Base-by-base conservation (phyloP, 352 stramenopile genomes). In the Globisporangium sylvaticum region DNA sequence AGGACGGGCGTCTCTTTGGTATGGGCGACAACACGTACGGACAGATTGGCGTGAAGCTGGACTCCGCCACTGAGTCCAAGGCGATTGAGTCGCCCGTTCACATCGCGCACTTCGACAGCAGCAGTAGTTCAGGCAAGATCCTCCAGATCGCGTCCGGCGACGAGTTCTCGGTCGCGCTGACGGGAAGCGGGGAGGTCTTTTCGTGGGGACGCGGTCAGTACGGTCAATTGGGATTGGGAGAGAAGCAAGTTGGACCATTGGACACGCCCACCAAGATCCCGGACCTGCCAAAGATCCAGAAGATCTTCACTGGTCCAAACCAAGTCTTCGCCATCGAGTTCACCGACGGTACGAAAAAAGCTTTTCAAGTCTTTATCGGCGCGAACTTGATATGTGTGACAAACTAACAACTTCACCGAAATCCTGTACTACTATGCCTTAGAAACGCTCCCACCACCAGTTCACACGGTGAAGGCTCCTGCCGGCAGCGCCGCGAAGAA, bases 301-400 rank as follows among this genome's bases (percentile, higher is more conserved):
- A 89, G 48, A 27, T 94, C 44, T 82, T 76, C 34, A 74, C 80
- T 10, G 86, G 83, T 29, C 76, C 78, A n/a, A 92, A 94, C 71
- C 80, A 91, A 62, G 75, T 91, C 32, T 92, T 94, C 59, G 83
- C 78, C 9, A 69, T 94, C 63, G 86, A 94, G 72, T 92, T 86
- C 58, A 91, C 86, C 3, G 65, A 92, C 52, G 76, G 82, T 92
- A 76, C 63, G 80, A 60, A n/a, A n/a, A n/a, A n/a, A 7, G 14
- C 2, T 64, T 37, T 24, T 48, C 39, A 9, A n/a, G 4, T 20
- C 39, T 20, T 48, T n/a, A n/a, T n/a, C 1, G 2, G 9, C 39
- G 20, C 39, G 12, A 20, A 20, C n/a, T 15, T 48, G 15, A 48
- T 46, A 3, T 6, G 0, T 46, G 4, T 46, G 34, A 20, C 37